Evolutionary conservation across 169 alveolate genomes (phyloP).

Genomic region (Babesia gibsoni): DNA sequence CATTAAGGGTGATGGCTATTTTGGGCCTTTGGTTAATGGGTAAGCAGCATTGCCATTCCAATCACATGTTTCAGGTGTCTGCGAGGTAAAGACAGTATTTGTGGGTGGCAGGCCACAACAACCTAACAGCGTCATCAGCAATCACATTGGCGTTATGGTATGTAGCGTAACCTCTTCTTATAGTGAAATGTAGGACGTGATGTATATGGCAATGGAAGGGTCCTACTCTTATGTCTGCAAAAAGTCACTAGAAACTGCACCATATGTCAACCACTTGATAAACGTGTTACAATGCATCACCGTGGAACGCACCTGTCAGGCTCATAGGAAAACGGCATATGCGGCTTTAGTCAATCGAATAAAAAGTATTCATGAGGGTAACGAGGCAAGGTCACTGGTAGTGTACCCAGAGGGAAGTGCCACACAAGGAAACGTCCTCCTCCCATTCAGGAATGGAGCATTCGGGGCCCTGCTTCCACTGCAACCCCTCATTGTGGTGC

Average conservation of each 20-base stretch:
- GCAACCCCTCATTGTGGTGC: constrained; percentile 7
- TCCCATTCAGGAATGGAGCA: constrained; percentile 19
- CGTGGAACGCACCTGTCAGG: not conserved
- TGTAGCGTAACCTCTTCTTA: not conserved
- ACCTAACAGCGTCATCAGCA: constrained; percentile 16
- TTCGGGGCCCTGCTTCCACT: constrained; percentile 23
- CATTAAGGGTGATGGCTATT: not conserved
- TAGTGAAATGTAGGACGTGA: constrained; percentile 1
- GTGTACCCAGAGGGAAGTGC: constrained; percentile 21
- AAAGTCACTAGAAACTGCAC: not conserved
- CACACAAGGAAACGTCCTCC: constrained; percentile 5
- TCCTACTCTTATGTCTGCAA: constrained; percentile 14
- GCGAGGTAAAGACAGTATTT: constrained; percentile 13
- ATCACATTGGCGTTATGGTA: constrained; percentile 25
- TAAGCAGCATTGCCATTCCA: not conserved
- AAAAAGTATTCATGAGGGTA: not conserved
- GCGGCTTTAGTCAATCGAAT: constrained; percentile 1
- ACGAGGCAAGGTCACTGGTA: not conserved
- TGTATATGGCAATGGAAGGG: constrained; percentile 4
- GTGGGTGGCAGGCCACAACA: not conserved
- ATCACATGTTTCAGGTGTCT: not conserved
- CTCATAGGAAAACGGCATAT: not conserved
- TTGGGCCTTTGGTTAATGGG: constrained; percentile 1
- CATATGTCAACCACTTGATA: constrained; percentile 6
- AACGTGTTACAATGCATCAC: constrained; percentile 1